Conservation (phyloP, 305 asterid genomes). For the Fraxinus greggii region DNA sequence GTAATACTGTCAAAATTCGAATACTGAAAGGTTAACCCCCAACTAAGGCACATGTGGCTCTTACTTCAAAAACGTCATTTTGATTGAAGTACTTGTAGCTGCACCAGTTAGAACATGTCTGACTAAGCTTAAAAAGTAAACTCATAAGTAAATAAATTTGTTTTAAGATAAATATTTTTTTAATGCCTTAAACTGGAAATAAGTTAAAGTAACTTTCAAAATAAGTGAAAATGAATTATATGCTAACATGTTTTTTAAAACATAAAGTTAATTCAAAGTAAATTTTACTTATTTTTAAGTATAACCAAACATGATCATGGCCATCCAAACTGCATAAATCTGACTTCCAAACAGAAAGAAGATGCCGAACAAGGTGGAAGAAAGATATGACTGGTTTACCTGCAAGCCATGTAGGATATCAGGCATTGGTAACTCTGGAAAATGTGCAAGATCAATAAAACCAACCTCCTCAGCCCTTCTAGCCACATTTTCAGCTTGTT, state of each 20-base stretch:
- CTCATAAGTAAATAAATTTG: background rate
- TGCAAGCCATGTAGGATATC: conserved; percentile 91
- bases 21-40: background rate
- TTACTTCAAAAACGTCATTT: background rate
- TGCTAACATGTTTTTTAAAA: background rate
- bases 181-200: background rate
- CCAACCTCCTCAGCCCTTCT: conserved; percentile 87
- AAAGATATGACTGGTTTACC: conserved; percentile 35
- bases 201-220: background rate
- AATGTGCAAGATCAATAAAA: conserved; percentile 74
- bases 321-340: background rate
- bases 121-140: background rate
- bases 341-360: background rate
- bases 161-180: background rate
- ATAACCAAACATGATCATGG: background rate
- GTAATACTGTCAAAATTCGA: background rate
- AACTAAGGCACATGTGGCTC: background rate
- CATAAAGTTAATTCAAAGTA: background rate
- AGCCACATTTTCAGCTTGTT: conserved; percentile 79
- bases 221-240: background rate
- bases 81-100: background rate
- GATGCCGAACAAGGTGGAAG: background rate
- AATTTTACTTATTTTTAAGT: background rate
- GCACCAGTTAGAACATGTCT: background rate
- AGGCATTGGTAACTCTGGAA: conserved; percentile 99